These are phyloP conservation scores for Luzula sylvatica DNA, from an alignment of 176 grass and related monocot species.

Conservation along the genomic window DNA sequence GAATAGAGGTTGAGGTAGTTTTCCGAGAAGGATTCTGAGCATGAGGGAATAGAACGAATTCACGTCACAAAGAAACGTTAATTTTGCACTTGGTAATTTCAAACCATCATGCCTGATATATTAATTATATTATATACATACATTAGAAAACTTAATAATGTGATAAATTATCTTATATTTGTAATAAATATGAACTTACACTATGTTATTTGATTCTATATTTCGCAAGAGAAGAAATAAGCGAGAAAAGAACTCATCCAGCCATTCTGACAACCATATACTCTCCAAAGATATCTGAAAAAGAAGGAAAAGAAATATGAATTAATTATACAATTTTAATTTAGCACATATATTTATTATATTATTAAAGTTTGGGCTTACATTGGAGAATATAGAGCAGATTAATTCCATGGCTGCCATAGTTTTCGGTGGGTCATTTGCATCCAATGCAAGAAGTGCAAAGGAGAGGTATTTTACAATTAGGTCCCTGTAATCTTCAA, in stretches of 20 bases:
- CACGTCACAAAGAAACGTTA: constrained; percentile 82
- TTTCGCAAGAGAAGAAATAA: constrained; percentile 79
- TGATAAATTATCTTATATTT: no score
- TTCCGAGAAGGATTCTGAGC: constrained; percentile 85
- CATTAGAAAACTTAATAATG: neutral
- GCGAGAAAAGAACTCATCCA: constrained; percentile 78
- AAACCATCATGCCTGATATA: constrained; percentile 69
- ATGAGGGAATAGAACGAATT: constrained; percentile 77
- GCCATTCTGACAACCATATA: constrained; percentile 53
- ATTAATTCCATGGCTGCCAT: constrained; percentile 84
- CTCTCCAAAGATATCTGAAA: constrained; percentile 65
- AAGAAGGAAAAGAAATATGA: neutral
- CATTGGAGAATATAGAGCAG: constrained; percentile 90
- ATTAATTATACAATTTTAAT: neutral
- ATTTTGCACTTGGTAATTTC: constrained; percentile 42
- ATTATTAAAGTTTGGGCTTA: constrained; percentile 26
- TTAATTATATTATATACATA: constrained; percentile 5
- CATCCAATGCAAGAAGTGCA: constrained; percentile 95
- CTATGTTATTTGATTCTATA: constrained; percentile 72
- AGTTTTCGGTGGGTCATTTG: constrained; percentile 95
- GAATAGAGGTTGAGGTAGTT: constrained; percentile 67
- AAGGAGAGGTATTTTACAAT: constrained; percentile 65
- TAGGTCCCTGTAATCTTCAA: constrained; percentile 42
- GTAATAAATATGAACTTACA: constrained; percentile 53
- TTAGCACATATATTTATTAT: neutral